A percentile compares a stretch with the other conserved stretches of the same genome.
These are phyloP conservation scores for Plenodomus biglobosus DNA, from an alignment of 2,329 filamentous ascomycete genomes.

Conservation along the genomic window DNA sequence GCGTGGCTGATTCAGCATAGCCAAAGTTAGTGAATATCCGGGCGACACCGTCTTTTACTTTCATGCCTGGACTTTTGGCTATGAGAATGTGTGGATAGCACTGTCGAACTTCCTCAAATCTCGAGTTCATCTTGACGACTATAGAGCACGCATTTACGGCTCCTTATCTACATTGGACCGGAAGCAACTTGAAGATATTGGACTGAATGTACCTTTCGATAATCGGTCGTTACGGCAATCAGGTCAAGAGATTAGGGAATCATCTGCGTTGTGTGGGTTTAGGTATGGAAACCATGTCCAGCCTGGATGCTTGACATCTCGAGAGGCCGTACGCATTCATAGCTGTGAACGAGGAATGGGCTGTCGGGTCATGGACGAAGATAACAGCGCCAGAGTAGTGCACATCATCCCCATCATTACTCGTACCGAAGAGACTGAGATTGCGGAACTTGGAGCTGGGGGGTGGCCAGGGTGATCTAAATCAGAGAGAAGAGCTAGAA, in stretches of 20 bases:
- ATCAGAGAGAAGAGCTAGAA: constrained; percentile 67
- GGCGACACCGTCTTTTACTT: constrained; percentile 78
- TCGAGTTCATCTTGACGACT: constrained; percentile 78
- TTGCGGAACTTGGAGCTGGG: constrained; percentile 74
- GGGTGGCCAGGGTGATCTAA: constrained; percentile 77
- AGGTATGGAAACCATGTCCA: constrained; percentile 70
- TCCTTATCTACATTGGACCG: constrained; percentile 51
- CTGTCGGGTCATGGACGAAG: constrained; percentile 56
- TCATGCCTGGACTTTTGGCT: constrained; percentile 87
- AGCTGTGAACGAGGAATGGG: constrained; percentile 77
- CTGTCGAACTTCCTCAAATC: constrained; percentile 70
- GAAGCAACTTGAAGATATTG: constrained; percentile 31
- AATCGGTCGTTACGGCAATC: constrained; percentile 31
- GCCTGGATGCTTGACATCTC: constrained; percentile 69
- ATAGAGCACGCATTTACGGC: constrained; percentile 73
- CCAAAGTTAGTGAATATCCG: constrained; percentile 66
- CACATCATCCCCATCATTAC: constrained; percentile 78
- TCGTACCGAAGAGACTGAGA: constrained; percentile 62
- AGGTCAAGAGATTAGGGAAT: constrained; percentile 55
- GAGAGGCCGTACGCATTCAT: constrained; percentile 68
- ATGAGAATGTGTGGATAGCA: constrained; percentile 89
- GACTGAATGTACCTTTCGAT: constrained; percentile 40
- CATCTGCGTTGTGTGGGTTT: constrained; percentile 70
- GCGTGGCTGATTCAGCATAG: background rate
- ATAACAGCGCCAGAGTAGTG: constrained; percentile 58